Base-by-base conservation (phyloP, 176 grass and related monocot genomes). In the Metroxylon sagu region DNA sequence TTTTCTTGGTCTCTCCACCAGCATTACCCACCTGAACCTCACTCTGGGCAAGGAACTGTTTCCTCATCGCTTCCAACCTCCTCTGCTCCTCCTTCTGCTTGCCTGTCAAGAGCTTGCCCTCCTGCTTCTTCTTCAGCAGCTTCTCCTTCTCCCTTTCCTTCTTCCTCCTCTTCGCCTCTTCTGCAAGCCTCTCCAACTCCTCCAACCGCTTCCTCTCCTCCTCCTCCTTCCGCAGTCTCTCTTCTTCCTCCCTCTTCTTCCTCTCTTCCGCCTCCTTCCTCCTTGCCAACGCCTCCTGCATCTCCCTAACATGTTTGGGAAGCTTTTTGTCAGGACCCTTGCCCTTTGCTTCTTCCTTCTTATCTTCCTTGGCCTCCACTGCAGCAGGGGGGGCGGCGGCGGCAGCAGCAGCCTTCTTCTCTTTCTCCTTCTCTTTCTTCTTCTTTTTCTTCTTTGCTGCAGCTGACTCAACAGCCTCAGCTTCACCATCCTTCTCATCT, bases 391-490 rank as follows among this genome's bases (percentile, higher is more conserved):
- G 6, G 10, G 31, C 31, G 1, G 31, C 31, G 2, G 35, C 35
- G 2, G 67, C 74, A 3, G 64, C 85, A n/a, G n/a, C n/a, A n/a
- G n/a, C n/a, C 76, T 96, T 90, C 72, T 96, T 86, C 59, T 90
- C 90, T 19, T 87, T 87, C 50, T 96, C 87, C 71, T 96, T 96
- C 61, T 96, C 90, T 66, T 96, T 96, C 61, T 90, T 96, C 76
- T 88, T 91, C 76, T 96, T 96, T 21, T 43, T 43, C 35, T 43
- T 43, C 35, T 43, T 43, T 14, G 86, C 78, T 18, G 86, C 83
- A 55, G 80, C 83, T 4, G 88, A 86, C 5, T 52, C 67, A 70
- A 86, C 92, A 14, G 49, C 78, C 43, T 87, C 92, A 56, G 67
- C 92, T 76, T 96, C 83, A 15, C 65, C 83, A 57, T 59, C 78